Evolutionary conservation across 805 yeast genomes (phyloP).

Genomic region (Grigorovia transvaalensis): DNA sequence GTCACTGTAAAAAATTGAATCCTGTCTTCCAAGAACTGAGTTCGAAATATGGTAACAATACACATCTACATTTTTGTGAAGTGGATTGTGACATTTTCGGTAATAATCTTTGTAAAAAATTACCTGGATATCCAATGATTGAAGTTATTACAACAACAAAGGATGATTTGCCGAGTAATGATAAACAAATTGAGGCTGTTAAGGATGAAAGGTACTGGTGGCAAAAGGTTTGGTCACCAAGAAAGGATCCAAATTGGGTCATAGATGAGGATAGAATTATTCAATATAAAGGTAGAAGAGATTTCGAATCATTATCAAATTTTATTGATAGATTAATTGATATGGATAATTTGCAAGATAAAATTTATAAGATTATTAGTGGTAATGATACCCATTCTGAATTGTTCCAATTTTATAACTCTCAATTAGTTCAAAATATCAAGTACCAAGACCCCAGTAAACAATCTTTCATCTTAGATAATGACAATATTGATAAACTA

Average conservation of each 20-base stretch:
- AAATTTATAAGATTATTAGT: constrained; percentile 19
- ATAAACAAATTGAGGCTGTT: not conserved
- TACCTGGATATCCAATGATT: constrained; percentile 56
- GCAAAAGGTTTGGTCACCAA: not conserved
- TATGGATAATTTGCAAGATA: constrained; percentile 7
- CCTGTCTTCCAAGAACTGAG: constrained; percentile 47
- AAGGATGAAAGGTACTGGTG: constrained; percentile 2
- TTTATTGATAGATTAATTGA: constrained; percentile 35
- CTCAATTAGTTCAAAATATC: not conserved
- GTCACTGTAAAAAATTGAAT: constrained; percentile 50
- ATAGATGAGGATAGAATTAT: constrained; percentile 34
- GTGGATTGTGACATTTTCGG: constrained; percentile 28
- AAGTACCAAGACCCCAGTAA: constrained; percentile 6
- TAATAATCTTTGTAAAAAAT: constrained; percentile 19
- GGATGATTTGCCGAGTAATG: not conserved
- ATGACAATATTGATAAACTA: not conserved
- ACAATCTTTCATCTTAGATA: not conserved
- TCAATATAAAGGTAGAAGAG: constrained; percentile 46
- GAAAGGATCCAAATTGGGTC: constrained; percentile 12
- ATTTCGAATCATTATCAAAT: constrained; percentile 36
- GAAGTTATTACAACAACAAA: constrained; percentile 40
- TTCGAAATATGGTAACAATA: constrained; percentile 21
- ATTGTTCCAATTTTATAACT: not conserved
- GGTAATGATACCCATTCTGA: constrained; percentile 21
- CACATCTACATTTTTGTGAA: constrained; percentile 19